A percentile compares a stretch with the other conserved stretches of the same genome.
These are phyloP conservation scores for Malus domestica DNA, from an alignment of 306 rosid genomes.

Conservation along the genomic window ASM211411v1 NC_041803.1:53121001-53121500, in stretches of 20 bases:
- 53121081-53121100: not conserved
- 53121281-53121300: not conserved
- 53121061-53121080: not conserved
- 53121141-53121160: not conserved
- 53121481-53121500: conserved; percentile 50
- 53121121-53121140: not conserved
- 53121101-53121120: not conserved
- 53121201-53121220: not conserved
- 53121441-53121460: conserved; percentile 40
- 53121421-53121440: conserved; percentile 72
- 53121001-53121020: not conserved
- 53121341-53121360: conserved; percentile 99
- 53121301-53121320: not conserved
- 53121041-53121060: not conserved
- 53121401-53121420: conserved; percentile 47
- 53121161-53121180: not conserved
- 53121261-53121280: not conserved
- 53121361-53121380: conserved; percentile 63
- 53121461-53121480: conserved; percentile 41
- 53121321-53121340: conserved; percentile 53
- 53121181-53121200: not conserved
- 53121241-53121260: not conserved
- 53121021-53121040: not conserved
- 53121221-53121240: not conserved
- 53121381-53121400: conserved; percentile 58